Percentiles rank a stretch among this genome's conserved stretches.
Evolutionary conservation across 2,329 filamentous ascomycete genomes (phyloP).

Genomic region (Fusarium albosuccineum): DNA sequence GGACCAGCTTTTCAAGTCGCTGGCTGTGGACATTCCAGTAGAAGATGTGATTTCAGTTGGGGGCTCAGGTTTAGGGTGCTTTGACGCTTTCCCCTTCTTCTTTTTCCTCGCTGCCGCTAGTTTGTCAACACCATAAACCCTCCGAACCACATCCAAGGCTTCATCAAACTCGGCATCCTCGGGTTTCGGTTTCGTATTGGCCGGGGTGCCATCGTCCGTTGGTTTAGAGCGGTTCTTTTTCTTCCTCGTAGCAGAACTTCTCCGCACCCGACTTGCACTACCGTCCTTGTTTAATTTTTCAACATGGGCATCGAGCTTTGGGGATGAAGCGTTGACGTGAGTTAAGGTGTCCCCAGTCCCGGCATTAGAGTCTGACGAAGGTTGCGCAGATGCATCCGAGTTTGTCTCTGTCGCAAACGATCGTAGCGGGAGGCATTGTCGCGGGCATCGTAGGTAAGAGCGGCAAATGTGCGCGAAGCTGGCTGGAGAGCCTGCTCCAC

Average conservation of each 20-base stretch:
- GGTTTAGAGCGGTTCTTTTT: not conserved
- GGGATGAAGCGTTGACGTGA: not conserved
- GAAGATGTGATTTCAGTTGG: not conserved
- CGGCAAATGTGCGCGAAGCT: constrained; percentile 21
- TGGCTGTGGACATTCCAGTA: not conserved
- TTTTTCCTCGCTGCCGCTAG: constrained; percentile 7
- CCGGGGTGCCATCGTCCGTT: not conserved
- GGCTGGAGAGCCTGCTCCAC: constrained; percentile 33
- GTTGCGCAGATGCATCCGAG: constrained; percentile 6
- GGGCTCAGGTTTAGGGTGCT: not conserved
- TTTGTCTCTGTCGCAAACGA: constrained; percentile 32
- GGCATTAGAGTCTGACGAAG: not conserved
- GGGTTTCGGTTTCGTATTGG: not conserved
- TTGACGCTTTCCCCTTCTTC: constrained; percentile 8
- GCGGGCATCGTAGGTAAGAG: constrained; percentile 14
- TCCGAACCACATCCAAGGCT: constrained; percentile 41
- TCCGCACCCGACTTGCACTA: not conserved
- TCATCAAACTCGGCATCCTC: constrained; percentile 36
- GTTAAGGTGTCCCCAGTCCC: constrained; percentile 1
- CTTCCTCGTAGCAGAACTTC: not conserved
- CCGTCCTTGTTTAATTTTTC: constrained; percentile 4
- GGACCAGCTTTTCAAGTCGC: not conserved
- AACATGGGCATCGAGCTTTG: not conserved
- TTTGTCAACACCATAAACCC: constrained; percentile 41
- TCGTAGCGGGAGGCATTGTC: constrained; percentile 21